Evolutionary conservation across 1,139 yeast genomes (phyloP), one percentile per base, ranked within the genome.

Genomic region (Magnusiomyces fungicola): DNA sequence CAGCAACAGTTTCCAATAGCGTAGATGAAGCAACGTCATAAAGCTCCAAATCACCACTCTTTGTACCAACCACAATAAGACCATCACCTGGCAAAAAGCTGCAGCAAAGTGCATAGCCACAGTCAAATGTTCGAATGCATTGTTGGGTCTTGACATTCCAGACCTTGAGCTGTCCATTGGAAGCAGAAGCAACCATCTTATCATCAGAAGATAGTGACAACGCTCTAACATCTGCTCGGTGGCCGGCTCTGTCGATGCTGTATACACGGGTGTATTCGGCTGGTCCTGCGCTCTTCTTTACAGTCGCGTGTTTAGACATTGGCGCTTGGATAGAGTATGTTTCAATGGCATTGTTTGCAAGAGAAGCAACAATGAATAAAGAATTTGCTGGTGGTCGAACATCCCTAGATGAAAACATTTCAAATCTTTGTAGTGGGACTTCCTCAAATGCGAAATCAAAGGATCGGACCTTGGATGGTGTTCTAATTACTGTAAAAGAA

Each of bases 71-170:
- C 16, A 86, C 87, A 36, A 90, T 80, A 54, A 92, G 72, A 1
- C 90, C 75, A 49, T 95, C 96, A 56, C 97, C 97, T 0, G 97
- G 97, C 50, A 94, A 71, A 60, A 94, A 89, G 59, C 80, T 78
- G 54, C 88, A 76, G 55, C 90, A 78, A 47, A 92, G 72, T 0
- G 95, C 88, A 63, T 90, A 89, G 1, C 97, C 97, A 58, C 95
- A 80, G 36, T 83, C 89, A 62, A 92, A 84, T 0, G 95, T 84
- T 61, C 98, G 76, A 50, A 92, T 75, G 56, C 96, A 94, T 54
- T 80, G 78, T 30, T 72, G 73, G 1, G 94, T 81, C 54, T 75
- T 74, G 42, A 85, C 66, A 61, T 92, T 94, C 97, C 97, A 90
- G 30, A 94, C 74, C 63, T 92, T 94, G 54, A 92, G 69, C 57